These are phyloP conservation scores for Septoria petroselini DNA, from an alignment of 2,329 filamentous ascomycete genomes.

Conservation along the genomic window DNA sequence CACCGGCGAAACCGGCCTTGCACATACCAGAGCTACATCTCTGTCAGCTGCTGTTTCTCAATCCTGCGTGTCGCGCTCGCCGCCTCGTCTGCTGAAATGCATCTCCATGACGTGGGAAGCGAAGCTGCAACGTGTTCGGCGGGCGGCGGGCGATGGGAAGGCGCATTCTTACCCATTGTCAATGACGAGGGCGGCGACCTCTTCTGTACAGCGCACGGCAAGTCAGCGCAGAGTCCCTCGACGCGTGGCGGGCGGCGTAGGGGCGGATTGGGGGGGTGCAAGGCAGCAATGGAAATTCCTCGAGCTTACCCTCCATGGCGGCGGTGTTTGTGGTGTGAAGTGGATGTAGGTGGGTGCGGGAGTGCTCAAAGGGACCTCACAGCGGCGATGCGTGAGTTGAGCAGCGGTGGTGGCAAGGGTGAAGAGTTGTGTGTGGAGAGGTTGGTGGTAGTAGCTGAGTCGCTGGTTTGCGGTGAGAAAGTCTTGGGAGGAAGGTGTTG, in stretches of 20 bases:
- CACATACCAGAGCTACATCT: slow-evolving; percentile 94
- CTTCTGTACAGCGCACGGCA: slow-evolving; percentile 61
- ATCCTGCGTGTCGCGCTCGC: slow-evolving; percentile 7
- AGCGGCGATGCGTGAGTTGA: slow-evolving; percentile 1
- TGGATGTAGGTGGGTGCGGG: slow-evolving; percentile 12
- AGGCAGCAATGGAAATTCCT: slow-evolving; percentile 23
- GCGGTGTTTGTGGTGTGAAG: slow-evolving; percentile 23
- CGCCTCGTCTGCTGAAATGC: slow-evolving; percentile 17
- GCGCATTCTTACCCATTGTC: slow-evolving; percentile 95
- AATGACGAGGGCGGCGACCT: slow-evolving; percentile 99
- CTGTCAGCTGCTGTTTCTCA: slow-evolving; percentile 28
- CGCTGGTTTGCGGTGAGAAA: slow-evolving; percentile 11
- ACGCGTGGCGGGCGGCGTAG: slow-evolving; percentile 10
- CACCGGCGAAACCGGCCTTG: slow-evolving; percentile 99
- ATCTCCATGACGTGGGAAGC: slow-evolving; percentile 36
- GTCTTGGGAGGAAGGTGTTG: slow-evolving; percentile 11
- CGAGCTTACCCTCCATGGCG: slow-evolving; percentile 37
- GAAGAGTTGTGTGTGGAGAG: background rate
- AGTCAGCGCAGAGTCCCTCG: slow-evolving; percentile 27
- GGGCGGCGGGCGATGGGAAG: slow-evolving; percentile 34
- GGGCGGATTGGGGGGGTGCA: slow-evolving; percentile 18
- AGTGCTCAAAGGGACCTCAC: slow-evolving; percentile 8
- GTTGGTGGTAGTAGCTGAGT: slow-evolving; percentile 1
- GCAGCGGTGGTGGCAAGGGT: slow-evolving; percentile 1
- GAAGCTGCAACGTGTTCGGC: slow-evolving; percentile 36